These are phyloP conservation scores for Clavispora asparagi DNA, from an alignment of 805 yeast genomes.

Conservation along the genomic window DNA sequence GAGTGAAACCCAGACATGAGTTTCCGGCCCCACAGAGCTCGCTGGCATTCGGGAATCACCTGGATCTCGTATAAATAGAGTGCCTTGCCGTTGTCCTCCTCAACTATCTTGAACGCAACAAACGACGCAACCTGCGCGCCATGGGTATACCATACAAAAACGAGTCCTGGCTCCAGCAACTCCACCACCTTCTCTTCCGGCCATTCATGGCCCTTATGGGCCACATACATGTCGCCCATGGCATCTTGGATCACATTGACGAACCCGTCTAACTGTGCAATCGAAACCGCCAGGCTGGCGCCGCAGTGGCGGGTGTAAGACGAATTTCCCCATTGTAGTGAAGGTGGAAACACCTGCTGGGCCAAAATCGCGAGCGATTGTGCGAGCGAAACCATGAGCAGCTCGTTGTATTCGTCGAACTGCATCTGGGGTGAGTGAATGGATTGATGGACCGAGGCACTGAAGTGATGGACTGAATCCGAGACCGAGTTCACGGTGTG, in stretches of 20 bases:
- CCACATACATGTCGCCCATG: constrained; percentile 22
- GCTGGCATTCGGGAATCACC: constrained; percentile 30
- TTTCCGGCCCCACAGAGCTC: constrained; percentile 30
- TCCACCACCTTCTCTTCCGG: constrained; percentile 37
- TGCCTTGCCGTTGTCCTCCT: constrained; percentile 29
- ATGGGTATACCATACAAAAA: constrained; percentile 32
- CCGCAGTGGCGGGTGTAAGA: not conserved
- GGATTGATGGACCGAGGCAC: too few relatives aligned
- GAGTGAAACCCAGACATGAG: constrained; percentile 34
- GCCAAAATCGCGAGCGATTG: constrained; percentile 4
- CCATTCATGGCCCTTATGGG: constrained; percentile 37
- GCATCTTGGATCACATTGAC: constrained; percentile 23
- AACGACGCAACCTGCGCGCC: constrained; percentile 33
- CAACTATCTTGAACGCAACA: constrained; percentile 41
- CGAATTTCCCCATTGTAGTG: not conserved
- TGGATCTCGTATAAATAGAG: constrained; percentile 59
- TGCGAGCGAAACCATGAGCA: constrained; percentile 7
- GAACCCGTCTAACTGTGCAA: constrained; percentile 5
- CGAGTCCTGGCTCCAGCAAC: constrained; percentile 43
- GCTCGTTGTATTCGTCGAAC: constrained; percentile 11
- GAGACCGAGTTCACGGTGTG: too few relatives aligned
- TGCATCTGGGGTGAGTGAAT: not conserved
- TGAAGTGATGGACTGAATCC: too few relatives aligned
- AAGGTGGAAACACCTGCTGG: constrained; percentile 5
- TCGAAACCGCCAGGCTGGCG: not conserved